Evolutionary conservation across 2,329 filamentous ascomycete species (phyloP), one percentile per base, ranked within the genome.

Genomic region (Emergomyces orientalis): DNA sequence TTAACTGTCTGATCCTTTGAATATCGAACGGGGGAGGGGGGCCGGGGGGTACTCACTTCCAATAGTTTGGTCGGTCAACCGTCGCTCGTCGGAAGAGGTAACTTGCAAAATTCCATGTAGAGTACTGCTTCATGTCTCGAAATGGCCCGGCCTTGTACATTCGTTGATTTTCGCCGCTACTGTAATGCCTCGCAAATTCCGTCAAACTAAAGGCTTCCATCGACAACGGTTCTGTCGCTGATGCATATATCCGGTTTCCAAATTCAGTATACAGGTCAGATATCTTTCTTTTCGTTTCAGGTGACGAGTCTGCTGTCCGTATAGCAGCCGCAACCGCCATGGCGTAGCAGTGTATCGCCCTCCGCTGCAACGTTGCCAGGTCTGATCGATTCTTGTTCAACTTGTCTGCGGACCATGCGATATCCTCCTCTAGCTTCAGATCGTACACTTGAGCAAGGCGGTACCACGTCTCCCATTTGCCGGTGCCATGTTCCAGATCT

Each of bases 391-490:
- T 88, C 72, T 89, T 93, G 75, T 96, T 96, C 76, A 96, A 87
- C 75, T 95, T 96, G 68, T 96, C 91, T 0, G 91, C 89, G 25
- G 88, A 89, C 91, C 91, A 96, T 5, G 92, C 84, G 5, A 95
- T 89, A 7, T 87, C 85, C 73, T 96, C 91, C 66, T 96, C 91
- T 17, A 96, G 79, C 69, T 95, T 91, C 59, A 90, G 88, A 74
- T 96, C 91, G 70, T 91, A 92, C 58, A 89, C 90, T 73, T 96
- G 91, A 0, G 88, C 91, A 30, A 96, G 82, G 14, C 90, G 85
- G 73, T 93, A 94, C 91, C 91, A 96, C 0, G 89, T 88, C 72
- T 96, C 89, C 91, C 91, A 96, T 62, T 87, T 86, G 49, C 91
- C 87, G 1, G 86, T 84, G 1, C 88, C 90, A 72, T 90, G 91